These are phyloP conservation scores for Globisporangium canariense DNA, from an alignment of 352 stramenopile species.

Conservation along the genomic window DNA sequence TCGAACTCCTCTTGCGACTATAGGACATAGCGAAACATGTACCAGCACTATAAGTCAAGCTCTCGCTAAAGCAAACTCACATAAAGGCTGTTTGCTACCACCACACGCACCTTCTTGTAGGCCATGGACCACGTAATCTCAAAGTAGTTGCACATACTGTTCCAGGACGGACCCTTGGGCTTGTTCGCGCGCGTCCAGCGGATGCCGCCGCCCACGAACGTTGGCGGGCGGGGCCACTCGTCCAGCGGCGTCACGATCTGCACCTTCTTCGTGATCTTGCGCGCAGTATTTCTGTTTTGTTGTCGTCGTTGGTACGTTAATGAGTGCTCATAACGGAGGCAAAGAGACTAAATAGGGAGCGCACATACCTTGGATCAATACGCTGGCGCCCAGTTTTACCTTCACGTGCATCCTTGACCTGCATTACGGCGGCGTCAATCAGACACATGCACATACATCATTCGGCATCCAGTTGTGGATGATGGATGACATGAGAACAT, in stretches of 20 bases:
- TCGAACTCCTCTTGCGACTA: constrained; percentile 83
- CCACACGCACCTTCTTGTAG: constrained; percentile 75
- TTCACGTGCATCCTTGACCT: constrained; percentile 68
- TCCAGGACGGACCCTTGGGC: constrained; percentile 60
- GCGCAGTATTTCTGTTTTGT: constrained; percentile 38
- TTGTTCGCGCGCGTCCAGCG: constrained; percentile 84
- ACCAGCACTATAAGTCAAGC: background rate
- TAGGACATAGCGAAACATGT: background rate
- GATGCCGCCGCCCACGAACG: constrained; percentile 83
- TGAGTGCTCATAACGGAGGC: background rate
- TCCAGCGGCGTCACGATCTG: constrained; percentile 73
- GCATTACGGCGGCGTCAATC: background rate
- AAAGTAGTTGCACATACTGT: constrained; percentile 72
- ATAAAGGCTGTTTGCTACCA: background rate
- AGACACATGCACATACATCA: background rate
- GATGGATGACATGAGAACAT: too few species aligned
- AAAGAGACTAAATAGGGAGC: background rate
- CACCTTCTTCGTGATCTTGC: constrained; percentile 70
- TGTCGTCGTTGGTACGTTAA: background rate
- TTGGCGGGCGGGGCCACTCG: constrained; percentile 81
- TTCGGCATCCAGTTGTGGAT: background rate
- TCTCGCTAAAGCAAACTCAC: background rate
- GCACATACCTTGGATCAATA: constrained; percentile 48
- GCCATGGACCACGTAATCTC: constrained; percentile 84
- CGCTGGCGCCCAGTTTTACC: constrained; percentile 38